These are phyloP conservation scores for Entamoeba histolytica DNA, from an alignment of 208 protist genomes.

Conservation along the genomic window DNA sequence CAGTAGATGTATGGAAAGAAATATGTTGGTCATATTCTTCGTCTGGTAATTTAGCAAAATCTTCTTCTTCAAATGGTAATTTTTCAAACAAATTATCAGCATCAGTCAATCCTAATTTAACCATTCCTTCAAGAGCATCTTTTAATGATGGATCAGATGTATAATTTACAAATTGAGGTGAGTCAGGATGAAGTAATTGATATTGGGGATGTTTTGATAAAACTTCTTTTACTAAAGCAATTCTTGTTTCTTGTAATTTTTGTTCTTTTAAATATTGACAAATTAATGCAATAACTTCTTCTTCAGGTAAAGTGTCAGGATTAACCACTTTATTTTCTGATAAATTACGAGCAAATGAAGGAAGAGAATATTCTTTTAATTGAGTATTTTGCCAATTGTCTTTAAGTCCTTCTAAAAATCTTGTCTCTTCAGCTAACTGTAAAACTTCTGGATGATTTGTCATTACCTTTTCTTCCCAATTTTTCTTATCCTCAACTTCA, in stretches of 20 bases:
- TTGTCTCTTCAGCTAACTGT: not conserved
- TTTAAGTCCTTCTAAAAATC: not conserved
- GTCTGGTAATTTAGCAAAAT: not conserved
- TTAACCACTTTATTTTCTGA: not conserved
- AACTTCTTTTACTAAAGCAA: not conserved
- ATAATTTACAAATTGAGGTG: not conserved
- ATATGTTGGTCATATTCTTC: not conserved
- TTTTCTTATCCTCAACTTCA: not conserved
- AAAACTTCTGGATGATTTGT: not conserved
- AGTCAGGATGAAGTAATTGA: not conserved
- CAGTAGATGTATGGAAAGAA: not conserved
- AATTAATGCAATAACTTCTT: not conserved
- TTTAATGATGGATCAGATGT: not conserved
- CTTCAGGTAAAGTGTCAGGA: not conserved
- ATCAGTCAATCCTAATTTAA: not conserved
- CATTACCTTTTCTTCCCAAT: not conserved
- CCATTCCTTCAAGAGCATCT: not conserved
- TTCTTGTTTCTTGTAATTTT: not conserved
- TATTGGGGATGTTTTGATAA: not conserved
- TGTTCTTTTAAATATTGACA: not conserved
- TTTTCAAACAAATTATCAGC: not conserved
- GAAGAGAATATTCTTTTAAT: not conserved
- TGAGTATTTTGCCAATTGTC: not conserved
- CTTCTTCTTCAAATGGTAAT: not conserved
- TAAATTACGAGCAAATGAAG: not conserved